Percentiles rank a stretch among this genome's conserved stretches.
Evolutionary conservation across 495 filamentous ascomycete genomes (phyloP).

Genomic region (Friedmanniomyces simplex): DNA sequence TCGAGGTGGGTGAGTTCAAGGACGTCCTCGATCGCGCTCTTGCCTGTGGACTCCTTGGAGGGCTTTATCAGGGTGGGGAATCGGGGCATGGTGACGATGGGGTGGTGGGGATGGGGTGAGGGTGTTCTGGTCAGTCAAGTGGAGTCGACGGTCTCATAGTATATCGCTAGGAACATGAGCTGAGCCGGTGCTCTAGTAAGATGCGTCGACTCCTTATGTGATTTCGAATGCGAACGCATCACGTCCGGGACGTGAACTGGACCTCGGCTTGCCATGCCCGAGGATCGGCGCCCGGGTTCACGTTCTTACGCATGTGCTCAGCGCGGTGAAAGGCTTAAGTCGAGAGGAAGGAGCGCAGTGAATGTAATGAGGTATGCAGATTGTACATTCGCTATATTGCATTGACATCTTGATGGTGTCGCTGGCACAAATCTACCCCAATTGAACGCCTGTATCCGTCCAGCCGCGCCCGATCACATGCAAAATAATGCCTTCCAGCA

Average conservation of each 20-base stretch:
- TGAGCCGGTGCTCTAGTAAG: too few relatives aligned
- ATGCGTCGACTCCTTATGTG: too few relatives aligned
- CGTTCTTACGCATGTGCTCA: too few relatives aligned
- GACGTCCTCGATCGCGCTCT: conserved; percentile 77
- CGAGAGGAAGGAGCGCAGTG: too few relatives aligned
- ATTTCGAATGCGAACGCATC: too few relatives aligned
- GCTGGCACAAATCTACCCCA: too few relatives aligned
- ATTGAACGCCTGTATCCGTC: too few relatives aligned
- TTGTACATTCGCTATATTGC: neutral
- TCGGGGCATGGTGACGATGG: conserved; percentile 4
- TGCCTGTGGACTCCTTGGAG: conserved; percentile 57
- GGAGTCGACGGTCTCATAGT: too few relatives aligned
- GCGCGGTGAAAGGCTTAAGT: too few relatives aligned
- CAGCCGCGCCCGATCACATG: neutral
- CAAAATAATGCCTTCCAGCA: neutral
- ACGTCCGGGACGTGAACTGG: neutral
- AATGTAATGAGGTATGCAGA: neutral
- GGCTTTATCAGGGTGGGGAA: conserved; percentile 62
- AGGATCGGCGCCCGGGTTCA: neutral
- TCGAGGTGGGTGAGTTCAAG: conserved; percentile 71
- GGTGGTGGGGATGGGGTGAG: neutral
- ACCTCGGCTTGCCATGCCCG: neutral
- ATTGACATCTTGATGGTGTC: too few relatives aligned
- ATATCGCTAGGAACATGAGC: too few relatives aligned
- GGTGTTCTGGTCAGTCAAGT: too few relatives aligned